Percentiles rank a stretch among this genome's conserved stretches.
Evolutionary conservation across 768 basidiomycete genomes (phyloP).

Genomic region (Lentinula boryana): DNA sequence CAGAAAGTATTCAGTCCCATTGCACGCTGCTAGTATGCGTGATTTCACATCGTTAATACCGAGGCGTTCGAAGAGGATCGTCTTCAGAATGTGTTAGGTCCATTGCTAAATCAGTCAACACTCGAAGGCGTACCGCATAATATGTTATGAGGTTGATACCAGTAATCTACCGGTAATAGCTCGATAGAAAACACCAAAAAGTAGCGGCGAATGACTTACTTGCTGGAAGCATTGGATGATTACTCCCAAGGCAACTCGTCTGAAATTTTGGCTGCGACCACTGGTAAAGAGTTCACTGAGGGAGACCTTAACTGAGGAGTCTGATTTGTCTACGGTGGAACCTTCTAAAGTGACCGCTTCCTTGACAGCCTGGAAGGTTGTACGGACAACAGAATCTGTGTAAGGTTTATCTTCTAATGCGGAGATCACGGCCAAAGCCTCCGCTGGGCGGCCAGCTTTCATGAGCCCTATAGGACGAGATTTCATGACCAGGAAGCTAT

Average conservation of each 20-base stretch:
- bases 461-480: slow-evolving; percentile 35
- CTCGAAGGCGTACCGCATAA: slow-evolving; percentile 26
- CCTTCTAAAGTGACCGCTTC: slow-evolving; percentile 45
- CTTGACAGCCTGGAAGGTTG: slow-evolving; percentile 47
- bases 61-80: slow-evolving; percentile 51
- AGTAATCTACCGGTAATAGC: slow-evolving; percentile 31
- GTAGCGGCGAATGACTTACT: slow-evolving; percentile 12
- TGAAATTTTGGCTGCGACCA: slow-evolving; percentile 56
- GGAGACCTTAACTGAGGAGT: slow-evolving; percentile 20
- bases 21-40: slow-evolving; percentile 58
- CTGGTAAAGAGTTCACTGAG: slow-evolving; percentile 50
- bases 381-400: slow-evolving; percentile 39
- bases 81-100: slow-evolving; percentile 23
- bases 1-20: slow-evolving; percentile 67
- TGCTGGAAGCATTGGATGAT: slow-evolving; percentile 64
- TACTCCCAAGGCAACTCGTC: slow-evolving; percentile 49
- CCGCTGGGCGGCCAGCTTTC: slow-evolving; percentile 46
- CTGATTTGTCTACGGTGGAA: slow-evolving; percentile 4
- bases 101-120: neutral
- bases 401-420: slow-evolving; percentile 49
- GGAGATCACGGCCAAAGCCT: slow-evolving; percentile 57
- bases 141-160: slow-evolving; percentile 66
- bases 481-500: neutral
- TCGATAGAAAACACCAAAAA: neutral
- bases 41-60: slow-evolving; percentile 53